Base-by-base conservation (phyloP, 345 rosid species). In the Lagerstroemia speciosa region DNA sequence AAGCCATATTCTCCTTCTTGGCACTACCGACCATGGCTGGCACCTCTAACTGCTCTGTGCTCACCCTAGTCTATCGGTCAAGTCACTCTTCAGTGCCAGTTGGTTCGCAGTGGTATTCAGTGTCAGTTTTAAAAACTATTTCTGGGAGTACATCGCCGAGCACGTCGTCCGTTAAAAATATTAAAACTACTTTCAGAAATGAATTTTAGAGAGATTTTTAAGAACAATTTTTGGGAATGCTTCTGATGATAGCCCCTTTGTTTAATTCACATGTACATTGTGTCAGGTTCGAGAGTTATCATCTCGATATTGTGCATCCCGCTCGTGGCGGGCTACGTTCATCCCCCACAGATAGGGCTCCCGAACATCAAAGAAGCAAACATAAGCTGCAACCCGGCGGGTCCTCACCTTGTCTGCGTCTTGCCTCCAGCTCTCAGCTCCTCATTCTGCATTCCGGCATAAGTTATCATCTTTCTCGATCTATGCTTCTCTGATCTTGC, bases 341-440 rank as follows among this genome's bases (percentile, higher is more conserved):
- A 87, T 7, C 98, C 97, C 34, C 97, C 97, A 10, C 93, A 83
- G 64, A 84, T 91, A 6, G 77, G 85, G 22, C 80, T 93, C 40
- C 96, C 94, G 36, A 69, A 85, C 74, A 73, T 89, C 0, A 73
- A 83, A 20, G 89, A 89, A 72, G 87, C 88, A 64, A 84, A 84
- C 72, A 84, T 91, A 76, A 93, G 98, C 67, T 85, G 90, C 84
- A 87, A 83, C 79, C 95, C 89, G 31, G 86, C 95, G 0, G 93
- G 91, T 31, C 97, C 99, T 20, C 97, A 94, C 80, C 84, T 94
- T 64, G 84, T 94, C 10, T 84, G 97, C 22, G 88, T 94, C 70
- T 79, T 89, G 89, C 97, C 99, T 68, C 97, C 97, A 45, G 72
- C 83, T 62, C 86, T 88, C 62, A 85, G 97, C 83, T 91, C 95